Conservation (phyloP, 176 grass and related monocot genomes). For the Pontederia crassipes region DNA sequence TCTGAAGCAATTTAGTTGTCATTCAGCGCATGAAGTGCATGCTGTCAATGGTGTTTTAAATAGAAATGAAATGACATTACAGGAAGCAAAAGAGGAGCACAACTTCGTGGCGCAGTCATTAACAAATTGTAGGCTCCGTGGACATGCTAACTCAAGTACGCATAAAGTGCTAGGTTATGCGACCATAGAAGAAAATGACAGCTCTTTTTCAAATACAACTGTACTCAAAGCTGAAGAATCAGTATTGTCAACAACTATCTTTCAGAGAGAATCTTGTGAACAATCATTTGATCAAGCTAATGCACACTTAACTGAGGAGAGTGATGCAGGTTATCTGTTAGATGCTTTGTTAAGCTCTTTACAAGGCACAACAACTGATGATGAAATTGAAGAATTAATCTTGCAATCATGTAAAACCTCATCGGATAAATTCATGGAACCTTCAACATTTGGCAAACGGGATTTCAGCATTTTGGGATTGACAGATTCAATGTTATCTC, state of each 20-base stretch:
- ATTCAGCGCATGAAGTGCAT: slow-evolving; percentile 4
- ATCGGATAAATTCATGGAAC: slow-evolving; percentile 19
- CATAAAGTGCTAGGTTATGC: slow-evolving; percentile 26
- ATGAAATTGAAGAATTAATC: not conserved
- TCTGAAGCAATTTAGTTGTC: not conserved
- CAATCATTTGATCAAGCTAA: slow-evolving; percentile 6
- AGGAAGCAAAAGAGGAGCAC: slow-evolving; percentile 16
- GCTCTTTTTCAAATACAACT: slow-evolving; percentile 15
- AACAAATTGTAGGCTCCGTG: slow-evolving; percentile 16
- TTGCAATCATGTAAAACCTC: slow-evolving; percentile 12
- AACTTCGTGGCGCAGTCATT: not conserved
- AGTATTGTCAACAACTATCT: not conserved
- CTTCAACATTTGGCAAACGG: slow-evolving; percentile 25
- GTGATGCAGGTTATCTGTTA: slow-evolving; percentile 20
- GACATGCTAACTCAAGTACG: slow-evolving; percentile 24
- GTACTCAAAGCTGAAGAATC: slow-evolving; percentile 4
- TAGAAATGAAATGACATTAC: slow-evolving; percentile 18
- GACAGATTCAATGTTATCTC: slow-evolving; percentile 18
- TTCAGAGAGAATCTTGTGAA: slow-evolving; percentile 1
- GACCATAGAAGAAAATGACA: slow-evolving; percentile 29
- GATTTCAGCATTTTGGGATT: slow-evolving; percentile 8
- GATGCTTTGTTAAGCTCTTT: slow-evolving; percentile 22
- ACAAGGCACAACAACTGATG: slow-evolving; percentile 13
- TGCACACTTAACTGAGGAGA: slow-evolving; percentile 19
- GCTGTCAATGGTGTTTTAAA: slow-evolving; percentile 16